Conservation (phyloP, 1,284 basidiomycete genomes). For the Cutaneotrichosporon mucoides region DNA sequence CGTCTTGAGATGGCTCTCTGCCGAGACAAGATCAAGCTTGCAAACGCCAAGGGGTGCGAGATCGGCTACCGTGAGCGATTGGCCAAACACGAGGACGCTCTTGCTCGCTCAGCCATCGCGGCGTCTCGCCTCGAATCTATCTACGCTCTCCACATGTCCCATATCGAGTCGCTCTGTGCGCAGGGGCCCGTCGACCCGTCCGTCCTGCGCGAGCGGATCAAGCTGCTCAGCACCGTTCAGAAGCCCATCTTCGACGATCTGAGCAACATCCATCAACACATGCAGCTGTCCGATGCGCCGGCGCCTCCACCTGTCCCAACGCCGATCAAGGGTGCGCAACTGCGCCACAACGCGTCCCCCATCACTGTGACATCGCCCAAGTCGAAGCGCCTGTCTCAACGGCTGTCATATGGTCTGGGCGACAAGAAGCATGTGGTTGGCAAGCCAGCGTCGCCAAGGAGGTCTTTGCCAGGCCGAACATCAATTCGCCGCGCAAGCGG, state of each 20-base stretch:
- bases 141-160: slow-evolving; percentile 62
- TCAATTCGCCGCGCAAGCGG: not conserved
- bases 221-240: not conserved
- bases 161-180: slow-evolving; percentile 49
- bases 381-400: slow-evolving; percentile 6
- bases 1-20: slow-evolving; percentile 65
- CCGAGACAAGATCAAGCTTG: slow-evolving; percentile 67
- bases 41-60: slow-evolving; percentile 65
- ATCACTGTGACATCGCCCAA: slow-evolving; percentile 8
- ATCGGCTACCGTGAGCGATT: slow-evolving; percentile 64
- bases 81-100: slow-evolving; percentile 61
- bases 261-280: not conserved
- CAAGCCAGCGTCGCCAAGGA: slow-evolving; percentile 7
- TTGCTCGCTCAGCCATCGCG: slow-evolving; percentile 53
- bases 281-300: not conserved
- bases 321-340: slow-evolving; percentile 1
- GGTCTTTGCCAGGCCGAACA: not conserved
- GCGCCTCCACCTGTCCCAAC: not conserved
- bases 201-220: not conserved
- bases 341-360: not conserved
- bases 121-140: slow-evolving; percentile 73
- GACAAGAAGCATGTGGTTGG: slow-evolving; percentile 13
- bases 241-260: slow-evolving; percentile 1
- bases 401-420: not conserved
- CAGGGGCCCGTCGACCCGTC: slow-evolving; percentile 35